Base-by-base conservation (phyloP, 2,329 filamentous ascomycete genomes). In the Penicillium sp. region DNA sequence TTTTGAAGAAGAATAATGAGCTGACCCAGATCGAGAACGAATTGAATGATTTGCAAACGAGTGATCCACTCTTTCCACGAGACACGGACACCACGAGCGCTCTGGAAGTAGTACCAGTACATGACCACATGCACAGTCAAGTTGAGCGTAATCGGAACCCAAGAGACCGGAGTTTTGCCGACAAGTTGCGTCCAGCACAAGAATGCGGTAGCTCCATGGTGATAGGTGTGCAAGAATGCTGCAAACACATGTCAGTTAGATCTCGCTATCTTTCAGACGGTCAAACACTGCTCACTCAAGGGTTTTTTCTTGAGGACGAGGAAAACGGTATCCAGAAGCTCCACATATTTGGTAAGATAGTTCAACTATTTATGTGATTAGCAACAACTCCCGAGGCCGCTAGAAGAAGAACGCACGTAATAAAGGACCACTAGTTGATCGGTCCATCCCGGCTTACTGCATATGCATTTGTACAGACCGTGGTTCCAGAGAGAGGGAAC, bases 21-120 rank as follows among this genome's bases (percentile, higher is more conserved):
- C 86, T 67, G 84, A 91, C 89, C 90, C 60, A 96, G 87, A 76
- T 96, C 91, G 72, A 96, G 91, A 71, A 96, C 83, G 78, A 96
- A 96, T 74, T 96, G 91, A 67, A 87, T 85, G 74, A 96, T 96
- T 77, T 96, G 91, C 68, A 96, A 87, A 69, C 90, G 88, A 65
- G 91, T 96, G 71, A 96, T 92, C 88, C 91, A 96, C 78, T 96
- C 89, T 86, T 96, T 96, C 91, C 91, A 96, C 90, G 90, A 95
- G 76, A 96, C 91, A 69, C 86, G 86, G 74, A 96, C 84, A 65
- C 91, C 91, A 65, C 91, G 90, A 52, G 91, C 90, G 70, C 89
- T 91, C 81, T 96, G 91, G 85, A 96, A 96, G 83, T 96, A 96
- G 85, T 96, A 96, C 90, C 90, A 96, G 86, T 96, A 96, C 91